Evolutionary conservation across 164 flowering plant genomes (phyloP).

Genomic region (Vitis labrusca): DNA sequence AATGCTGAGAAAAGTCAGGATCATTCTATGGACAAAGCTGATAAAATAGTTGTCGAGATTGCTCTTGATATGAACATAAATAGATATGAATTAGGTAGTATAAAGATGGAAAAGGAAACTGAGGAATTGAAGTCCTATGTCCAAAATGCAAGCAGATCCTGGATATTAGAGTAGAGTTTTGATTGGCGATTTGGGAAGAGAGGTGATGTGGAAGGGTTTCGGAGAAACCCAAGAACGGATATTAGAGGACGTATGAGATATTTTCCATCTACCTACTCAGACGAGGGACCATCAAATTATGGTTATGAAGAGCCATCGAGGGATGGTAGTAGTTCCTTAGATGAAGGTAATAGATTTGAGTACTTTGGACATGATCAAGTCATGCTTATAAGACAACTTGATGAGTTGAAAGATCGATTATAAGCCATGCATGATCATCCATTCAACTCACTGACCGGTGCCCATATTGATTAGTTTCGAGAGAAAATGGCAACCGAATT

Average conservation of each 20-base stretch:
- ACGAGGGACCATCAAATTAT: too few relatives aligned
- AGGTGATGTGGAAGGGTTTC: too few relatives aligned
- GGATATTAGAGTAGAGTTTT: slow-evolving; percentile 3
- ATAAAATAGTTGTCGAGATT: slow-evolving; percentile 14
- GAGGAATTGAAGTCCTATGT: slow-evolving; percentile 7
- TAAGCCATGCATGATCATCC: too few relatives aligned
- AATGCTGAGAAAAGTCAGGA: slow-evolving; percentile 3
- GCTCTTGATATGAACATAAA: slow-evolving; percentile 9
- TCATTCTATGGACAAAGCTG: slow-evolving; percentile 7
- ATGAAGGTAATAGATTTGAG: not conserved
- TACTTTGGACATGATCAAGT: slow-evolving; percentile 59
- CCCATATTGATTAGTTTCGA: too few relatives aligned
- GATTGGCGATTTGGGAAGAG: too few relatives aligned
- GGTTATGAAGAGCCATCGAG: too few relatives aligned
- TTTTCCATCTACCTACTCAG: too few relatives aligned
- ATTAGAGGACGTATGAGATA: too few relatives aligned
- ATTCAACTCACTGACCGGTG: too few relatives aligned
- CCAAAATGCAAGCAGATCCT: slow-evolving; percentile 1
- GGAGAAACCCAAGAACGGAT: too few relatives aligned
- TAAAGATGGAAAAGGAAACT: not conserved
- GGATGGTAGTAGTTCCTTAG: too few relatives aligned
- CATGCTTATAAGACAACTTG: slow-evolving; percentile 67
- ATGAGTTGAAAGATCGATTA: slow-evolving; percentile 72
- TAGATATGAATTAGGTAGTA: slow-evolving; percentile 9
- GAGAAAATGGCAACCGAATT: too few relatives aligned